Evolutionary conservation across 2,329 filamentous ascomycete species (phyloP), one percentile per base, ranked within the genome.

Genomic region (Epichloe sp.): DNA sequence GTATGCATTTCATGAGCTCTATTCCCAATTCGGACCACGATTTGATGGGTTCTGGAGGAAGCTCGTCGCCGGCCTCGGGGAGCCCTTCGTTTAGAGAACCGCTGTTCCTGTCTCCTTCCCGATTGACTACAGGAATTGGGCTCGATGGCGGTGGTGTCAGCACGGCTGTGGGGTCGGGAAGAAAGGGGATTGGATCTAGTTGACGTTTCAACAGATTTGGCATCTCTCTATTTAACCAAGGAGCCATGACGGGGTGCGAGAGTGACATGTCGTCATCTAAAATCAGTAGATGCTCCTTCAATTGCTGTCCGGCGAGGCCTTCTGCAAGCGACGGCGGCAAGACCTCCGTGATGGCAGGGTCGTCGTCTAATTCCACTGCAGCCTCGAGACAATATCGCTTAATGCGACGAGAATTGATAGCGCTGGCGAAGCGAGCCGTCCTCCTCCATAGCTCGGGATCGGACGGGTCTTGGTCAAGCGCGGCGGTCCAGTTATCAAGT

Each of bases 391-490:
- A 83, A 59, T 78, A 85, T 37, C 81, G 69, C 56, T 74, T 77
- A 26, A 82, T 71, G 12, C 79, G 71, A 0, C 68, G 61, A 55
- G 80, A 83, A 44, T 73, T 75, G 43, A 84, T 63, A 44, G 79
- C 77, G 1, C 75, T 72, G 3, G 75, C 79, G 44, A 83, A 73
- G 3, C 80, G 75, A 0, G 79, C 78, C 2, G 74, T 70, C 47
- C 74, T 73, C 54, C 81, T 71, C 81, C 81, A 85, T 7, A 84
- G 67, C 58, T 85, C 81, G 2, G 81, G 80, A 58, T 85, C 81
- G 0, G 81, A 83, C 1, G 81, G 80, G 54, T 85, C 81, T 48
- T 80, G 77, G 54, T 82, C 80, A 5, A 84, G 67, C 0, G 81
- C 80, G 5, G 72, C 69, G 23, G 71, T 71, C 62, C 82, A 83